Percentiles rank a stretch among this genome's conserved stretches.
Conservation (phyloP, 495 filamentous ascomycete genomes). For the Barbatosphaeria neglecta region DNA sequence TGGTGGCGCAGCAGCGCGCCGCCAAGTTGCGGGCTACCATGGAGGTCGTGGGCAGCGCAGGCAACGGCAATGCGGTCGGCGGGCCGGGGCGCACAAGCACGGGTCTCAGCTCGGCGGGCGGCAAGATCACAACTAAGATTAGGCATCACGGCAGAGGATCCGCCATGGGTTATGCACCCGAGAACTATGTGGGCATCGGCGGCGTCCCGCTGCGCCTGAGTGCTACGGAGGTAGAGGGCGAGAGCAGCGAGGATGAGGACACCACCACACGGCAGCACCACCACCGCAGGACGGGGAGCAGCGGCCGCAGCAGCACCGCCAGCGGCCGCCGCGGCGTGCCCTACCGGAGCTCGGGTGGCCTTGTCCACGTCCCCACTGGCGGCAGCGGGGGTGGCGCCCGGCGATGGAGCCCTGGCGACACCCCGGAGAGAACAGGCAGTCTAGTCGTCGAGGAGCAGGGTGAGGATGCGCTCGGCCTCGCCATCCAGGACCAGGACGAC, state of each 20-base stretch:
- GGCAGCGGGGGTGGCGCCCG: slow-evolving; percentile 24
- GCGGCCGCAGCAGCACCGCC: slow-evolving; percentile 63
- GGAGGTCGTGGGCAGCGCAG: slow-evolving; percentile 48
- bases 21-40: slow-evolving; percentile 75
- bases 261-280: slow-evolving; percentile 39
- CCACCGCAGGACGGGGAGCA: slow-evolving; percentile 64
- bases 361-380: slow-evolving; percentile 8
- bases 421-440: slow-evolving; percentile 43
- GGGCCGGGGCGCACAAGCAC: slow-evolving; percentile 46
- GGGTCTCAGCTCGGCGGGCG: slow-evolving; percentile 38
- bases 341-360: slow-evolving; percentile 38
- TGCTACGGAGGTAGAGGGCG: slow-evolving; percentile 87
- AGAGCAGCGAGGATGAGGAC: slow-evolving; percentile 65
- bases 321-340: slow-evolving; percentile 51
- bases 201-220: slow-evolving; percentile 83
- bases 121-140: slow-evolving; percentile 60
- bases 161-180: slow-evolving; percentile 57
- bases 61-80: slow-evolving; percentile 7
- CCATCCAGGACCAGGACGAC: slow-evolving; percentile 29
- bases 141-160: slow-evolving; percentile 66
- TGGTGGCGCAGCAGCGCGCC: slow-evolving; percentile 64
- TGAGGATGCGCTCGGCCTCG: slow-evolving; percentile 11
- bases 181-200: slow-evolving; percentile 56
- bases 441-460: slow-evolving; percentile 26
- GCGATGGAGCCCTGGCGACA: slow-evolving; percentile 58